Evolutionary conservation across 2,329 filamentous ascomycete genomes (phyloP), one percentile per base, ranked within the genome.

Genomic region (Pseudodiploospora longispora): DNA sequence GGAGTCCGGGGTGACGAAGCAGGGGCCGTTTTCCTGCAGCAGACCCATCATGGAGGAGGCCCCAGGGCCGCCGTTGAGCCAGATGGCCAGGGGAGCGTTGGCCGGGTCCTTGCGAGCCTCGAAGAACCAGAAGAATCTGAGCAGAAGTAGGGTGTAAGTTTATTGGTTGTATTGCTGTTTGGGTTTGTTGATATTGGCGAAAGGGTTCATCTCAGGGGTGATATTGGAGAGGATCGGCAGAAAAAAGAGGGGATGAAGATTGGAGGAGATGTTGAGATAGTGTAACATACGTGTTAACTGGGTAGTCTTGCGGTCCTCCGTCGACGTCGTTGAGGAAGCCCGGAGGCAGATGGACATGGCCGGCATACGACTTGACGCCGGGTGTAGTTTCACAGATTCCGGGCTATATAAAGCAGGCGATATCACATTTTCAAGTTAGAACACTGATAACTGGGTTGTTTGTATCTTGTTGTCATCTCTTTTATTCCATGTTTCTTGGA

Each of bases 41-140:
- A 85, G 64, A n/a, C 79, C 79, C 40, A 78, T 68, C 70, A 83
- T 73, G 37, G 77, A 81, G 52, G 75, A 80, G 38, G 68, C 68
- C 7, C 80, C 80, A 1, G 80, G 80, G 2, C 80, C 80, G 43
- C 80, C 80, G 59, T 81, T 82, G 51, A 84, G 69, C 78, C 78
- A 85, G 53, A 85, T 75, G 10, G 73, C 75, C 39, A 82, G 57
- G 30, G 60, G 66, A 3, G 65, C 65, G 32, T 60, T 61, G 5
- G 59, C 53, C 2, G 65, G 57, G 10, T 62, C 53, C 38, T 71
- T 58, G 6, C 70, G 67, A 2, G 69, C 67, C 36, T 67, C 68
- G 30, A 75, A 70, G 54, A 72, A 73, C 70, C 70, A 75, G 55
- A 74, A 75, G 59, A 66, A 73, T 9, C 53, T 60, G 36, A 19